phyloP scores from a whole-genome alignment of 1,284 basidiomycete genomes.

The Ustilago loliicola region DNA sequence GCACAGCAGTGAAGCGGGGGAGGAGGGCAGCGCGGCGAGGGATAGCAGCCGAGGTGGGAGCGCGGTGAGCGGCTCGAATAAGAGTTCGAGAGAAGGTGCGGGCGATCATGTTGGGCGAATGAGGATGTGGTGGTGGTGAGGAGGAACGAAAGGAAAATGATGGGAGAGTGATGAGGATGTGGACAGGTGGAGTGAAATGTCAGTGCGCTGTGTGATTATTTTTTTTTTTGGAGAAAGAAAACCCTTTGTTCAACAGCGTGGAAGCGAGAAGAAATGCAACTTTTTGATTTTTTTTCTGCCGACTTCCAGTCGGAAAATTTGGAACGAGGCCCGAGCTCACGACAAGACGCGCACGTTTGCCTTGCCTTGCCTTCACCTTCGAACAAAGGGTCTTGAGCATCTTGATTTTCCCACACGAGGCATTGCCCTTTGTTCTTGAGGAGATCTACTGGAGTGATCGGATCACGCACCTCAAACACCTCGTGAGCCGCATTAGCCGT shows the following conservation, averaged over 20 bases:
- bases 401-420: not conserved
- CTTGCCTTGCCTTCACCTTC: too few relatives aligned
- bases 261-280: constrained; percentile 27
- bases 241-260: constrained; percentile 12
- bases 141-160: not conserved
- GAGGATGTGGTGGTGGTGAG: not conserved
- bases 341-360: not conserved
- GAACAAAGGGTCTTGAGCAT: not conserved
- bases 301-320: not conserved
- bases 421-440: not conserved
- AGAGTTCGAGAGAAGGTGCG: constrained; percentile 27
- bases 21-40: constrained; percentile 11
- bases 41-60: constrained; percentile 1
- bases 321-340: constrained; percentile 8
- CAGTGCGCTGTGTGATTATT: constrained; percentile 19
- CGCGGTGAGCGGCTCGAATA: constrained; percentile 18
- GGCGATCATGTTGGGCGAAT: constrained; percentile 23
- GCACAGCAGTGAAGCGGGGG: not conserved
- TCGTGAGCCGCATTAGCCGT: too few relatives aligned
- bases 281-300: not conserved
- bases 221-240: not conserved
- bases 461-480: too few relatives aligned
- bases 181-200: constrained; percentile 23
- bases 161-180: constrained; percentile 4
- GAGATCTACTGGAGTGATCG: not conserved